phyloP scores from a whole-genome alignment of 75 land plant genomes.

The Azolla pinnata region DNA sequence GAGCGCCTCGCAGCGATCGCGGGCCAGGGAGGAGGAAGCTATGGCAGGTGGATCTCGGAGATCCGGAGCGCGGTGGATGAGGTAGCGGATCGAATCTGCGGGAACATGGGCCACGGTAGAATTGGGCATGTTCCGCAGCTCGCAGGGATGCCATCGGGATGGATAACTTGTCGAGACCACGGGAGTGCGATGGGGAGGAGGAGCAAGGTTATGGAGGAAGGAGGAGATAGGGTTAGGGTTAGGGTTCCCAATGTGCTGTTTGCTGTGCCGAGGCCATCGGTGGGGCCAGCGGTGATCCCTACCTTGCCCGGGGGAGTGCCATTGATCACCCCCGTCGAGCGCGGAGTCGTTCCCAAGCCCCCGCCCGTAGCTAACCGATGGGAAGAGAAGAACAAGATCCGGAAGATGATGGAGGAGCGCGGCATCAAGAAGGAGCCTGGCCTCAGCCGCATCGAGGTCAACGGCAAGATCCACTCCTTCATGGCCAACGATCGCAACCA shows the following conservation, averaged over 20 bases:
- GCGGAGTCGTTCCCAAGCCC: background rate
- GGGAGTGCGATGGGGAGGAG: too few species aligned
- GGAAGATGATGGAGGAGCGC: slow-evolving; percentile 20
- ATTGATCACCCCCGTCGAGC: background rate
- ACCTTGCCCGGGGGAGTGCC: background rate
- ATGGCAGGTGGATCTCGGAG: too few species aligned
- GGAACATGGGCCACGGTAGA: too few species aligned
- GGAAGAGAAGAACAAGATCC: slow-evolving; percentile 4
- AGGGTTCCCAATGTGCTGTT: background rate
- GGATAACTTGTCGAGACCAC: too few species aligned
- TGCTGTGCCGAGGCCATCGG: background rate
- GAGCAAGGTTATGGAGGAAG: too few species aligned
- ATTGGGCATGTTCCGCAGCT: too few species aligned
- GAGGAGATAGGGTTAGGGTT: too few species aligned
- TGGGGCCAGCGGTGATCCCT: background rate
- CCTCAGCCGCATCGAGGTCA: slow-evolving; percentile 14
- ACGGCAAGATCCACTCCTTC: slow-evolving; percentile 11
- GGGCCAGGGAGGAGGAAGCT: too few species aligned
- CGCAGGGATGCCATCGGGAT: too few species aligned
- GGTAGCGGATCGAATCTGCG: too few species aligned
- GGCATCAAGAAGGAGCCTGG: slow-evolving; percentile 19
- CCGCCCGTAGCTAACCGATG: slow-evolving; percentile 1
- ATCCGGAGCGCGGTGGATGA: too few species aligned
- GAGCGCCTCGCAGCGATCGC: too few species aligned
- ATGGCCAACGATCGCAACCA: slow-evolving; percentile 12